These are phyloP conservation scores for Helianthus tuberosus DNA, from an alignment of 129 eudicot species.

Conservation along the genomic window DNA sequence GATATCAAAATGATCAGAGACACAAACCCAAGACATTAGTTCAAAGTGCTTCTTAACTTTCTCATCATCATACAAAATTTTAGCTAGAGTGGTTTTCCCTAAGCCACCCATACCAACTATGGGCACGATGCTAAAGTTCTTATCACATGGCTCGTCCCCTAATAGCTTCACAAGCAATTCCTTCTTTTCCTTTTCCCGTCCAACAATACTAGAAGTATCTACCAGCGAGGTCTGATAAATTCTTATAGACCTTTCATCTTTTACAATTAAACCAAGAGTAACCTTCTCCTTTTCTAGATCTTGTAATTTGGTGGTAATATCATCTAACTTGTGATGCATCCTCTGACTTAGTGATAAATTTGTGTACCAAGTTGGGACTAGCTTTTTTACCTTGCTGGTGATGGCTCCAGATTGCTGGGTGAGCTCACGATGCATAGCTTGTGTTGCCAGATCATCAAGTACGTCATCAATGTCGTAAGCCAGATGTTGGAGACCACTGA, in stretches of 20 bases:
- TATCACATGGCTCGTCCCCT: neutral
- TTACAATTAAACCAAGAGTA: neutral
- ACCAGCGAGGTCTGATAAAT: neutral
- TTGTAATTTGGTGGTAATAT: conserved; percentile 20
- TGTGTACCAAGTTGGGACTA: neutral
- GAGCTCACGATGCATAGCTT: neutral
- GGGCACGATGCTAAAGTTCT: conserved; percentile 4
- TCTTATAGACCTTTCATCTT: neutral
- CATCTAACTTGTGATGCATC: conserved; percentile 28
- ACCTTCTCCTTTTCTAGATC: conserved; percentile 4
- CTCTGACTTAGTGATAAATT: neutral
- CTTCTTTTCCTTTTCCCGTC: neutral
- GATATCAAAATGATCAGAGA: neutral
- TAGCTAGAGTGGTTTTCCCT: conserved; percentile 10
- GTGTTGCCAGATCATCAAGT: neutral
- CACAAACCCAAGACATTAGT: conserved; percentile 7
- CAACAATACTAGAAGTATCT: neutral
- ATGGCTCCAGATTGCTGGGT: neutral
- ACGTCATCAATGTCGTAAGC: conserved; percentile 11
- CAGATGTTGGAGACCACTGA: conserved; percentile 11
- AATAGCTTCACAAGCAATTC: neutral
- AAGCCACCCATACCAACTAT: conserved; percentile 11
- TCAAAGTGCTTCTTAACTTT: neutral
- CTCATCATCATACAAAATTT: neutral
- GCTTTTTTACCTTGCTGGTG: conserved; percentile 20